Conservation (phyloP, 441 rosid genomes). For the Corymbia citriodora region DNA sequence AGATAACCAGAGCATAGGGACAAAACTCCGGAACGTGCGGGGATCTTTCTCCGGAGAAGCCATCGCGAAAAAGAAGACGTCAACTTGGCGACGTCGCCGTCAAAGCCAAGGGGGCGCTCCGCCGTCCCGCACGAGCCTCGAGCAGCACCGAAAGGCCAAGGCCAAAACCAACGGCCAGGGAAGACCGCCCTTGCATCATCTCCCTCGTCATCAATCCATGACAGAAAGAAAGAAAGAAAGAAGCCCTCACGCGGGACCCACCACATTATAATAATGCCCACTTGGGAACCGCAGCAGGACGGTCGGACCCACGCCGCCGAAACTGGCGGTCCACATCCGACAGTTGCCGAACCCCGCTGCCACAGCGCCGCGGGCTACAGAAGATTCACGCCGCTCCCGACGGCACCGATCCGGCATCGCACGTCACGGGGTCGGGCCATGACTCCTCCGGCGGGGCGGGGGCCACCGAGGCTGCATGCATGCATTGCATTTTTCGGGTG, state of each 20-base stretch:
- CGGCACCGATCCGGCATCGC: background rate
- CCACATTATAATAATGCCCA: background rate
- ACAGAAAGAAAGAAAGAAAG: background rate
- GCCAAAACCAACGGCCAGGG: background rate
- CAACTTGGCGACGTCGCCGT: background rate
- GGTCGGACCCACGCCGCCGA: background rate
- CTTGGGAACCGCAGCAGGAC: background rate
- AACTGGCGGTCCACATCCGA: background rate
- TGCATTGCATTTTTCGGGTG: background rate
- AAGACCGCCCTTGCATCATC: background rate
- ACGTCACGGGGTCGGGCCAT: background rate
- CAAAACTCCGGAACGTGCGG: conserved; percentile 7
- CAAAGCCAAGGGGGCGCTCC: background rate
- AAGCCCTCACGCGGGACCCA: background rate
- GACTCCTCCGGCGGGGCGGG: background rate
- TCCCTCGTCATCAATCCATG: background rate
- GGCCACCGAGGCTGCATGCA: background rate
- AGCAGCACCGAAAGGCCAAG: background rate
- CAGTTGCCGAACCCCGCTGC: too few species aligned
- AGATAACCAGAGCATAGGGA: too few species aligned
- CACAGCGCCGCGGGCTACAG: too few species aligned
- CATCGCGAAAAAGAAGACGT: background rate
- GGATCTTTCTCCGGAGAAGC: background rate
- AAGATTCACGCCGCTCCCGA: background rate
- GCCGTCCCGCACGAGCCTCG: background rate